Percentiles rank a stretch among this genome's conserved stretches.
phyloP scores from a whole-genome alignment of 169 alveolate species.

The Cryptosporidium bovis region DNA sequence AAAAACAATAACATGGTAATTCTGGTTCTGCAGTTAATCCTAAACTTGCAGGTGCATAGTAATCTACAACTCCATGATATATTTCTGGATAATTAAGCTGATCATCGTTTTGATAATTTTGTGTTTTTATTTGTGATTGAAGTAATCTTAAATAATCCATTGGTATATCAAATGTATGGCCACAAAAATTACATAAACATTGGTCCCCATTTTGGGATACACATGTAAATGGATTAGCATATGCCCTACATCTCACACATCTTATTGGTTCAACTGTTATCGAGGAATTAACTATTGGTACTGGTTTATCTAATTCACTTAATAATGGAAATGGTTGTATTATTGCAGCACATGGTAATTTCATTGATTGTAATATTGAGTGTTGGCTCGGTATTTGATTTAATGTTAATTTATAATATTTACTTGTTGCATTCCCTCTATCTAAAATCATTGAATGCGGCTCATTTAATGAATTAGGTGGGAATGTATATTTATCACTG shows the following conservation, averaged over 20 bases:
- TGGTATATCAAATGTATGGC: conserved; percentile 76
- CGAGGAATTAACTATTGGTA: conserved; percentile 61
- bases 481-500: conserved; percentile 62
- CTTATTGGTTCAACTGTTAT: conserved; percentile 74
- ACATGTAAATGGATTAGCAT: conserved; percentile 78
- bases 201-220: conserved; percentile 77
- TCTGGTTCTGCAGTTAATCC: conserved; percentile 50
- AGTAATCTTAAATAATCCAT: conserved; percentile 53
- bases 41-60: conserved; percentile 71
- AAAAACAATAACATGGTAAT: conserved; percentile 61
- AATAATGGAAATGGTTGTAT: conserved; percentile 64
- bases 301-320: conserved; percentile 45
- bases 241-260: conserved; percentile 78
- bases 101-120: conserved; percentile 14
- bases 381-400: conserved; percentile 72
- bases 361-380: conserved; percentile 68
- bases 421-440: conserved; percentile 68
- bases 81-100: conserved; percentile 69
- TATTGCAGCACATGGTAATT: conserved; percentile 64
- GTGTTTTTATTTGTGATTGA: conserved; percentile 54
- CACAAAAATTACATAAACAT: conserved; percentile 80
- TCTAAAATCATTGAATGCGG: conserved; percentile 31
- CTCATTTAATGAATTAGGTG: conserved; percentile 39
- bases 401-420: conserved; percentile 42
- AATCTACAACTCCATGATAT: conserved; percentile 69